Base-by-base conservation (phyloP, 2,329 filamentous ascomycete genomes). In the Arthrobotrys conoides region DNA sequence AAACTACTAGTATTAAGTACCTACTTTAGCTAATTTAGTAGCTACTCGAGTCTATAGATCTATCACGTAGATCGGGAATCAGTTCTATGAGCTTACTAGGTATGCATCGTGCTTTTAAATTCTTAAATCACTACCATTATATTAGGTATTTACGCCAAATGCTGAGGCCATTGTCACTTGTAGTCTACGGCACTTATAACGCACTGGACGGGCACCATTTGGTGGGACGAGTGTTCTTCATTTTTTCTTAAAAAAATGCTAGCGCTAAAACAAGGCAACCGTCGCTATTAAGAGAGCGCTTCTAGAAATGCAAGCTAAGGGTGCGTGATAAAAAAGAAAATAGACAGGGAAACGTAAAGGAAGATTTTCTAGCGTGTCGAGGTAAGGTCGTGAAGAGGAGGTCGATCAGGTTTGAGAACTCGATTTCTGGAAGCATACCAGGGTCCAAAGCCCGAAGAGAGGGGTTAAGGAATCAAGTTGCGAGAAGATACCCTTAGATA, bases 181-280 rank as follows among this genome's bases (percentile, higher is more conserved):
- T 10, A 2, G 20, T 24, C 48, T 51, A 51, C 20, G 48, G 10
- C 14, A 8, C 36, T 18, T 59, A 59, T 30, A 20, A 38, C 3
- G n/a, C n/a, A 59, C 18, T 38, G 16, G 16, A 38, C 18, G 14
- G 18, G 14, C 4, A 38, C 6, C 3, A 59, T 22, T 44, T 27
- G 57, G 33, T 59, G 57, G 33, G 36, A 24, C 33, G 57, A 27
- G 57, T 30, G 36, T 27, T 61, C 33, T 61, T 27, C 57, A 61
- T 61, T 61, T 3, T 9, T 8, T 61, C 36, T 10, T 61, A 38
- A n/a, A 30, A 18, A 9, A 24, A 33, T 55, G 51, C 51, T 18
- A 16, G 16, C 51, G 48, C 48, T 51, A 46, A 46, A 46, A 46
- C 16, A 46, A 46, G 20, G 20, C 16, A 46, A 46, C 48, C 30